Evolutionary conservation across 129 eudicot species (phyloP), one percentile per base, ranked within the genome.

Genomic region (Kitagawia praeruptora): DNA sequence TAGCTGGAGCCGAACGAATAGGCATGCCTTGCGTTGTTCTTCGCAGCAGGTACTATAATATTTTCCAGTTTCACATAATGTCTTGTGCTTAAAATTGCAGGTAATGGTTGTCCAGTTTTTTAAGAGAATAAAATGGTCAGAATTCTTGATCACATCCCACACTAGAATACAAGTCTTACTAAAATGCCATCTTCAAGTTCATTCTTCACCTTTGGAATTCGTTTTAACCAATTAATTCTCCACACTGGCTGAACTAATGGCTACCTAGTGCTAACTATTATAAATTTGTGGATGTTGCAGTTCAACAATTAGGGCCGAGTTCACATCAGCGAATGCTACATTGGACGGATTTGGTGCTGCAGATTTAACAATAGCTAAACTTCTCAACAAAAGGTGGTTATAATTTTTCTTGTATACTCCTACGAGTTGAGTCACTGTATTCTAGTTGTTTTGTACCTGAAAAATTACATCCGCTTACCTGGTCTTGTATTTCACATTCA

Each of bases 11-110:
- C 19, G 98, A 94, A 81, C 93, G 87, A 34, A 89, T 91, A 16
- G 88, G 97, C 90, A 91, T 94, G 98, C 97, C 98, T 14, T 91
- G 96, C 77, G 84, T 94, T 78, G 96, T 94, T 76, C 92, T 94
- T 31, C 90, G 97, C 64, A 91, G 90, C 91, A 94, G 97, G 98
- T 94, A 86, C 19, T 4, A 4, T 31, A 34, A 4, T 31, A 31
- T 14, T 28, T 31, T 14, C 42, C 23, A 67, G 1, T 67, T 61
- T n/a, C 16, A 28, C 18, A 66, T 64, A 27, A 27, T 66, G 19
- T 31, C 21, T 34, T 67, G 10, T 27, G 73, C 72, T 31, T 28
- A 27, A 66, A 12, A 14, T 64, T 14, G 14, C 8, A 12, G 19
- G 3, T n/a, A 3, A 23, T 58, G 27, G 67, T 61, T 61, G 15